Percentiles rank a stretch among this genome's conserved stretches.
Conservation (phyloP, 2,329 filamentous ascomycete genomes). For the Scolecobasidium constrictum region DNA sequence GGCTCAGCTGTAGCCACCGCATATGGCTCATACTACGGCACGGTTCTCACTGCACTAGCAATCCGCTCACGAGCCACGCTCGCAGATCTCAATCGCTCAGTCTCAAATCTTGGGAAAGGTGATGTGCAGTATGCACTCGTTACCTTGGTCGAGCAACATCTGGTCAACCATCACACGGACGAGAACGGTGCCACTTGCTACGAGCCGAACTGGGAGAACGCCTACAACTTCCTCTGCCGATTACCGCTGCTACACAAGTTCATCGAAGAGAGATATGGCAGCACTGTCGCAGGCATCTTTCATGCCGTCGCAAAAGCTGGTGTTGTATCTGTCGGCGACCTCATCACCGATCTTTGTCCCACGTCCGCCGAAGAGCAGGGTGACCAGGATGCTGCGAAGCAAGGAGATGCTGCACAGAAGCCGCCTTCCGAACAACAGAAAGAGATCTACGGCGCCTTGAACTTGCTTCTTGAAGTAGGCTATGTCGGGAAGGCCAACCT, state of each 20-base stretch:
- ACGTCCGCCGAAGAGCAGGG: constrained; percentile 8
- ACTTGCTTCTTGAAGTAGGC: constrained; percentile 48
- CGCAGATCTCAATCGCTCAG: neutral
- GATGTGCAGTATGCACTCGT: constrained; percentile 49
- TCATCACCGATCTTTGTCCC: constrained; percentile 45
- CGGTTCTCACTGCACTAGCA: neutral
- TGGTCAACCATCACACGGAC: constrained; percentile 61
- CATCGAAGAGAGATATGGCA: constrained; percentile 62
- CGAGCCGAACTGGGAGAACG: constrained; percentile 68
- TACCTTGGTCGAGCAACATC: constrained; percentile 78
- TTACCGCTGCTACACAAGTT: constrained; percentile 71
- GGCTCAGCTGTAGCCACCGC: neutral
- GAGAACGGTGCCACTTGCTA: constrained; percentile 61
- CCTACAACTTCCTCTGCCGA: constrained; percentile 67
- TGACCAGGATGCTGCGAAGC: constrained; percentile 12
- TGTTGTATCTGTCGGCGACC: constrained; percentile 60
- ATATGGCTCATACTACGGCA: constrained; percentile 1
- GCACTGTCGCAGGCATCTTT: constrained; percentile 62
- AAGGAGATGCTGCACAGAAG: constrained; percentile 16
- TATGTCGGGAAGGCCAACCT: constrained; percentile 53
- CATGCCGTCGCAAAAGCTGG: constrained; percentile 67
- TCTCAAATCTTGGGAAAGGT: neutral
- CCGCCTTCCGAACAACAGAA: constrained; percentile 15
- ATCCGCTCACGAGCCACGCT: neutral
- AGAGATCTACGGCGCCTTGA: constrained; percentile 23